Conservation (phyloP, 768 basidiomycete genomes). For the Kwoniella heveanensis region DNA sequence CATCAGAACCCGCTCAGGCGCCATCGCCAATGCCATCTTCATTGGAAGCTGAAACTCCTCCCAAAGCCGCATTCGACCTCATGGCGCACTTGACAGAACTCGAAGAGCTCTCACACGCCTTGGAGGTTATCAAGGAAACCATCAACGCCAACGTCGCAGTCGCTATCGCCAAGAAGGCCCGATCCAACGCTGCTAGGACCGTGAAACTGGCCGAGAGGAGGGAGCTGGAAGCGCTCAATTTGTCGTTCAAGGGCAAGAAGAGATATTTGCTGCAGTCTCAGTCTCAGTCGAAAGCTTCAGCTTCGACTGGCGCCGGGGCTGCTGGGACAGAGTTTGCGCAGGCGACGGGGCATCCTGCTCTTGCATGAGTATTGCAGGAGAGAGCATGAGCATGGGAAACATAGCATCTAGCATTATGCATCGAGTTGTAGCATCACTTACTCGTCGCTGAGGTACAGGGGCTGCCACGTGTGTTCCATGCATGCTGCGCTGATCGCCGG, state of each 20-base stretch:
- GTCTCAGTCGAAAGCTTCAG: neutral
- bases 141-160: constrained; percentile 15
- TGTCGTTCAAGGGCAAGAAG: constrained; percentile 8
- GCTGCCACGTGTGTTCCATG: neutral
- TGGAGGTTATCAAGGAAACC: constrained; percentile 7
- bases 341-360: neutral
- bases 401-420: neutral
- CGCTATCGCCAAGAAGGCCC: constrained; percentile 6
- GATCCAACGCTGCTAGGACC: constrained; percentile 9
- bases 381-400: neutral
- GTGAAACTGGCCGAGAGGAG: constrained; percentile 17
- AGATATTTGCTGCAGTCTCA: neutral
- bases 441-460: neutral
- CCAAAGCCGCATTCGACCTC: neutral
- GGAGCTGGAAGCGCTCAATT: constrained; percentile 3
- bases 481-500: neutral
- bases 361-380: constrained; percentile 1
- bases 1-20: no score
- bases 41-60: neutral
- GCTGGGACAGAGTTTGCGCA: neutral
- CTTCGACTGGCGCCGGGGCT: neutral
- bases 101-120: neutral
- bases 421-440: neutral
- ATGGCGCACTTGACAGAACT: constrained; percentile 1
- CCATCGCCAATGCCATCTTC: neutral